A percentile compares a stretch with the other conserved stretches of the same genome.
Evolutionary conservation across 768 basidiomycete genomes (phyloP).

Genomic region (Rhizopogon roseolus): DNA sequence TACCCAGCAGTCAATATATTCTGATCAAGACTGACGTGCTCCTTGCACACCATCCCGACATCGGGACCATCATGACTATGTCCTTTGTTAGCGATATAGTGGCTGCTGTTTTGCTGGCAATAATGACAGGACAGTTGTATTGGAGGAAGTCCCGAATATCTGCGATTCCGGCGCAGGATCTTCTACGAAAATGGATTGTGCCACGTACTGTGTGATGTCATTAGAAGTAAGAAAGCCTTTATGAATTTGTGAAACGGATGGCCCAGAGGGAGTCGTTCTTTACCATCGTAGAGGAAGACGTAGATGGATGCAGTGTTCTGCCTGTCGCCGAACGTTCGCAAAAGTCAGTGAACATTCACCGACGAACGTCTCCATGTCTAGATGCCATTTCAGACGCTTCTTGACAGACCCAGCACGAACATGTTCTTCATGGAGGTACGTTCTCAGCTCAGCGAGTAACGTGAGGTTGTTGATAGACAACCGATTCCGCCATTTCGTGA

Average conservation of each 20-base stretch:
- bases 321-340: no score
- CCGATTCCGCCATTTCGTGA: slow-evolving; percentile 21
- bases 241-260: no score
- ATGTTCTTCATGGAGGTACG: slow-evolving; percentile 25
- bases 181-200: not conserved
- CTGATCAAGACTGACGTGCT: not conserved
- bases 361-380: no score
- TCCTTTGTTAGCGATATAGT: not conserved
- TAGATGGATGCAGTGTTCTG: no score
- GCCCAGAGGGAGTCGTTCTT: no score
- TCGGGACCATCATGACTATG: not conserved
- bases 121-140: not conserved
- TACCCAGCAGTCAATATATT: not conserved
- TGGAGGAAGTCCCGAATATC: not conserved
- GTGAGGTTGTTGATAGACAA: slow-evolving; percentile 16
- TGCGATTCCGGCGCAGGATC: not conserved
- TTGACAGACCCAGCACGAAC: slow-evolving; percentile 1
- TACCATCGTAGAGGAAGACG: no score
- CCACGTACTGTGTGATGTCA: not conserved
- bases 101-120: not conserved
- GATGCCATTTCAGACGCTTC: slow-evolving; percentile 5
- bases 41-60: not conserved
- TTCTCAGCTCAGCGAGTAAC: slow-evolving; percentile 21
- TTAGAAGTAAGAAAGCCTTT: not conserved
- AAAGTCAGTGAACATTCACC: no score